Percentiles rank a stretch among this genome's conserved stretches.
These are phyloP conservation scores for Saprolegnia parasitica DNA, from an alignment of 352 stramenopile species.

Conservation along the genomic window DNA sequence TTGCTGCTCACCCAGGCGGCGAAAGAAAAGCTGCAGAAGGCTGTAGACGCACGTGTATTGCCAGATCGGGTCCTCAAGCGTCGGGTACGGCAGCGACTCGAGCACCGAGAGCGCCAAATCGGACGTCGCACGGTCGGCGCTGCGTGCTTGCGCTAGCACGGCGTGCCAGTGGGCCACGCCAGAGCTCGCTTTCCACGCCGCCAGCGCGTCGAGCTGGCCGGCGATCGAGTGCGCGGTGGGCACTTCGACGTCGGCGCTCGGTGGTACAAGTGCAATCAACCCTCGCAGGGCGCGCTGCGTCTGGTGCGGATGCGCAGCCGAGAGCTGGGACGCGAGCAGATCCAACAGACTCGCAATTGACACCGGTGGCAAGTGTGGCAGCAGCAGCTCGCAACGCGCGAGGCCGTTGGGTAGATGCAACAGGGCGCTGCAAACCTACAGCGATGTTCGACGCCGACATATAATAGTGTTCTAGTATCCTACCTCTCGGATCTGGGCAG, in stretches of 20 bases:
- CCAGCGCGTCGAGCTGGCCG: constrained; percentile 41
- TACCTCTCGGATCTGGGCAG: not conserved
- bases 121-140: constrained; percentile 32
- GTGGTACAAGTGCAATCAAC: constrained; percentile 30
- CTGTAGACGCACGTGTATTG: constrained; percentile 70
- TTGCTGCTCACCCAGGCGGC: constrained; percentile 43
- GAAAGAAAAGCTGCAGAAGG: constrained; percentile 51
- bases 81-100: constrained; percentile 49
- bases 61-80: constrained; percentile 65
- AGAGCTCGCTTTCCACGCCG: constrained; percentile 34
- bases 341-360: not conserved
- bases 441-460: not conserved
- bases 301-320: not conserved
- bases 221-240: constrained; percentile 31
- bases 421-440: constrained; percentile 11
- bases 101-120: constrained; percentile 47
- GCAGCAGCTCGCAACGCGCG: not conserved
- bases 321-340: not conserved
- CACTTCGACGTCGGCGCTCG: constrained; percentile 34
- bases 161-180: constrained; percentile 40
- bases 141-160: constrained; percentile 43
- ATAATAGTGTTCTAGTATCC: not conserved
- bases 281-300: not conserved
- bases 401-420: not conserved
- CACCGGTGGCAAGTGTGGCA: not conserved